Conservation (phyloP, 2,329 filamentous ascomycete species). For the Colletotrichum liriopes region DNA sequence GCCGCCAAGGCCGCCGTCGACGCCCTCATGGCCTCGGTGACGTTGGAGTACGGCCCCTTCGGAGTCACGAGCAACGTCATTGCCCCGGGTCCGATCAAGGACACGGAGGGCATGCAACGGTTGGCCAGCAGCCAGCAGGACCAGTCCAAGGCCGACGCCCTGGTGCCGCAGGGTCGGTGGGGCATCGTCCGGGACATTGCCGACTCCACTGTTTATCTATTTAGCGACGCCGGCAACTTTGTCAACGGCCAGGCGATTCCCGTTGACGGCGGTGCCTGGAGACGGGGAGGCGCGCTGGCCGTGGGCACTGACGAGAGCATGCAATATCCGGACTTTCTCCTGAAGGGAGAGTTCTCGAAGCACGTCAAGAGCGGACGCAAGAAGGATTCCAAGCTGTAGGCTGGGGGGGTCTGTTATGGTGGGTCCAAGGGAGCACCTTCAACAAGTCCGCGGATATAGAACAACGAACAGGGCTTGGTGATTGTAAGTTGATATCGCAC, state of each 20-base stretch:
- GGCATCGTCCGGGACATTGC: conserved; percentile 90
- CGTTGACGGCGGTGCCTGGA: conserved; percentile 76
- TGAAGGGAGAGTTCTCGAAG: conserved; percentile 53
- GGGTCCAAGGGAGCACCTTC: neutral
- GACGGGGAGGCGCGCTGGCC: conserved; percentile 62
- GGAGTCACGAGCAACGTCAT: conserved; percentile 93
- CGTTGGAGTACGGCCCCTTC: conserved; percentile 90
- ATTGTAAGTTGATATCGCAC: conserved; percentile 23
- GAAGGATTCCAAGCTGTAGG: conserved; percentile 58
- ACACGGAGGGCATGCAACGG: conserved; percentile 85
- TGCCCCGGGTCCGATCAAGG: conserved; percentile 87
- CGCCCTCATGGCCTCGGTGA: conserved; percentile 82
- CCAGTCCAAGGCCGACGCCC: conserved; percentile 53
- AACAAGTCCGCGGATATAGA: conserved; percentile 22
- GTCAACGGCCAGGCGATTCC: conserved; percentile 88
- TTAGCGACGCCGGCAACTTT: conserved; percentile 88
- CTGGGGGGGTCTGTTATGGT: neutral
- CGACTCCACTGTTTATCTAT: conserved; percentile 91
- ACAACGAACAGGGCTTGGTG: conserved; percentile 10
- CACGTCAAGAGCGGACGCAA: conserved; percentile 54
- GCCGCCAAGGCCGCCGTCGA: conserved; percentile 95
- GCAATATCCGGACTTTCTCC: conserved; percentile 68
- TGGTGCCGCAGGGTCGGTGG: conserved; percentile 81
- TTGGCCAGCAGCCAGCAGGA: conserved; percentile 62
- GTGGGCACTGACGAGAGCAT: conserved; percentile 65